Base-by-base conservation (phyloP, 164 flowering plant species). In the Platanus orientalis region DNA sequence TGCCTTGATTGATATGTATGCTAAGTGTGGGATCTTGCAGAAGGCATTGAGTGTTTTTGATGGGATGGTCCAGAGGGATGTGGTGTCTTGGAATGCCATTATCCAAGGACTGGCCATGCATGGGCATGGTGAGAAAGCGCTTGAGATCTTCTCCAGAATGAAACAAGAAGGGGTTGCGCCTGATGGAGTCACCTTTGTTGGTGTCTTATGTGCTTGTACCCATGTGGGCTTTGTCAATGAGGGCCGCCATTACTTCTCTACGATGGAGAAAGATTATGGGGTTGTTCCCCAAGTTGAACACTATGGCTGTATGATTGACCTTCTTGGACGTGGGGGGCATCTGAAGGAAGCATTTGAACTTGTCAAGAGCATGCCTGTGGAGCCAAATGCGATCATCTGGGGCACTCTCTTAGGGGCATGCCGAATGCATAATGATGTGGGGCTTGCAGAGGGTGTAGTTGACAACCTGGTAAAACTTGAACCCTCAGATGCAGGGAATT, bases 121-220 rank as follows among this genome's bases (percentile, higher is more conserved):
- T 44, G 48, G 48, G 11, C 48, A 9, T 44, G 17, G 48, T 44
- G 48, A 44, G 48, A 52, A 20, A 24, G 55, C 88, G 0, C 80
- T 84, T 21, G 30, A 72, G 57, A 71, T 87, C 63, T 84, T 87
- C 68, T 64, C 69, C n/a, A 72, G 67, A 13, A 44, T 44, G 48
- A 44, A 44, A 44, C 48, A 12, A 44, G 48, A 44, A 44, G 48
- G 48, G 3, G 73, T 80, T 69, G 26, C 42, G 21, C 90, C 92
- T 6, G 85, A 84, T 69, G 70, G 61, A 60, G 69, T 76, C 48
- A 87, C 92, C n/a, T 78, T 87, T 16, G 57, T 83, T 12, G 82
- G 79, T 20, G 75, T 84, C 39, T 54, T 87, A 24, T 77, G 84
- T 67, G 89, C 88, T 25, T 87, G 92, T 71, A 80, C 79, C 20